Base-by-base conservation (phyloP, 2,329 filamentous ascomycete genomes). In the Diplodia corticola region DNA sequence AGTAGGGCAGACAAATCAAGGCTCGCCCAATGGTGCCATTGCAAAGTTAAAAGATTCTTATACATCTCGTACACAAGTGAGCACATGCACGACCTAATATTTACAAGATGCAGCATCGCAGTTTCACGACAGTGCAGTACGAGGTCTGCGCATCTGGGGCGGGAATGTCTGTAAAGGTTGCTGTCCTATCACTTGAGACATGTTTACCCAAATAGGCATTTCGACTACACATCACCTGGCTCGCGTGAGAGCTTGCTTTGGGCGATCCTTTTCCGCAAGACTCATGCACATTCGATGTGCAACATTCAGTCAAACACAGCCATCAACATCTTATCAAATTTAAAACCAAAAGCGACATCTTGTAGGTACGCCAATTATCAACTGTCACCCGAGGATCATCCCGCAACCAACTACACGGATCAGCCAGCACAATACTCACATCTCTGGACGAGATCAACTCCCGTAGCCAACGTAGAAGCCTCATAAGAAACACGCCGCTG, bases 1-100 rank as follows among this genome's bases (percentile, higher is more conserved):
- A 49, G 57, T 61, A 61, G 57, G 57, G 57, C 57, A 61, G 57
- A 49, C 57, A 61, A 49, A 33, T 61, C 26, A 61, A 61, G 37
- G 33, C 33, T 37, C 35, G 40, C 57, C 28, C 57, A 17, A 33
- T 17, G 5, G 44, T 26, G 44, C 44, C 57, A 49, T 61, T 49
- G 40, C 57, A 61, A 49, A 49, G 20, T 37, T 49, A 49, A 61
- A 61, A 49, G 6, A 22, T 59, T 59, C 24, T 10, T 10, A 20
- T 30, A 44, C 7, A 17, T 17, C n/a, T 35, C 12, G 51, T 37
- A n/a, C 28, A 17, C n/a, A 44, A 9, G 40, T n/a, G n/a, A 44
- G 17, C 40, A 44, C 20, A 7, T 20, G 17, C 17, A n/a, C 9
- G 40, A 44, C 17, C 40, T 44, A 7, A n/a, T 20, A 10, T 9